phyloP scores from a whole-genome alignment of 202 grass and related monocot genomes.

The Cymbopogon flexuosus region DNA sequence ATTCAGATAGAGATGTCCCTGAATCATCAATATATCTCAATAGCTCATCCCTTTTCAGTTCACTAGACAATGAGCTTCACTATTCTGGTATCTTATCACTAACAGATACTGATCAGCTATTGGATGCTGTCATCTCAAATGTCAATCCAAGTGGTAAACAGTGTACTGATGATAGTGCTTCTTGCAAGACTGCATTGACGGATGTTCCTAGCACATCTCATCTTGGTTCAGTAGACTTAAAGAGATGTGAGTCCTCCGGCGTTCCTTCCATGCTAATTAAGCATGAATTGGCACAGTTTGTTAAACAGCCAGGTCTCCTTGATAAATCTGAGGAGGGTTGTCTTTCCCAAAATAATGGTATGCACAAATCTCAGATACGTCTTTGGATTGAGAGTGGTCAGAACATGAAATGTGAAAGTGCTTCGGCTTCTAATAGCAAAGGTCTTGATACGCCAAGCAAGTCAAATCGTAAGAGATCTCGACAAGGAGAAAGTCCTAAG shows the following conservation, averaged over 20 bases:
- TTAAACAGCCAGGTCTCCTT: conserved; percentile 44
- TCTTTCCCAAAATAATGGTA: conserved; percentile 51
- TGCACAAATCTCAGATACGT: conserved; percentile 77
- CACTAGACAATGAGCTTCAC: conserved; percentile 44
- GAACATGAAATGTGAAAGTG: conserved; percentile 57
- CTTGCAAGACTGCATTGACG: conserved; percentile 62
- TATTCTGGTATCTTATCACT: conserved; percentile 62
- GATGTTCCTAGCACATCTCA: conserved; percentile 50
- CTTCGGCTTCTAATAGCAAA: conserved; percentile 74
- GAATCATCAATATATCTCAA: conserved; percentile 34
- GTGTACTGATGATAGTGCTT: conserved; percentile 47
- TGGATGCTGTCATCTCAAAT: conserved; percentile 88
- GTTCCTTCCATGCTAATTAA: conserved; percentile 38
- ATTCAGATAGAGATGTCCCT: conserved; percentile 40
- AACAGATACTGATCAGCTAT: conserved; percentile 69
- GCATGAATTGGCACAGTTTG: conserved; percentile 38
- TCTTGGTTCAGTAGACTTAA: conserved; percentile 38
- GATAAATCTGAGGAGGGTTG: conserved; percentile 40
- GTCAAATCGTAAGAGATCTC: conserved; percentile 67
- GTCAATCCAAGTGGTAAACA: conserved; percentile 63
- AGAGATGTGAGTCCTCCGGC: conserved; percentile 32
- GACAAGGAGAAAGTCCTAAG: conserved; percentile 65
- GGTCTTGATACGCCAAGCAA: conserved; percentile 58
- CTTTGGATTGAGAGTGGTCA: conserved; percentile 68
- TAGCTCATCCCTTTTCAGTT: conserved; percentile 43